Evolutionary conservation across 306 rosid species (phyloP), one percentile per base, ranked within the genome.

Genomic region (Notholithocarpus densiflorus): DNA sequence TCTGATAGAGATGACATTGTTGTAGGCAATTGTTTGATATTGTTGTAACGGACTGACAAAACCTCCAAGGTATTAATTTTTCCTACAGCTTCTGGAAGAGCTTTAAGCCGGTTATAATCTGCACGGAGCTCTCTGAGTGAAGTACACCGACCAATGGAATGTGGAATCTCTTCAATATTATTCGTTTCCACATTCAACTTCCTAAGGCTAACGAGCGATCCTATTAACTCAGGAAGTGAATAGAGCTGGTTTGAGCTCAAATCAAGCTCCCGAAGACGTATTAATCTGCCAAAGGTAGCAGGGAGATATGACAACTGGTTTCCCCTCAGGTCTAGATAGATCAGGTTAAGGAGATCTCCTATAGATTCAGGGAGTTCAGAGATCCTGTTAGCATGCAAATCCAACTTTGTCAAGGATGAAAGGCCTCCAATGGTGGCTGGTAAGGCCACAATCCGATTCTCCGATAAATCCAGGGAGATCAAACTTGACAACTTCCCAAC

Each of bases 31-130:
- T 90, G 94, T 80, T 85, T 91, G 74, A 93, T 75, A 82, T 89
- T 91, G 80, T 93, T 93, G 81, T 93, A 93, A 64, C 97, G 88
- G 80, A 89, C 89, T 0, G 98, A 88, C 83, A 93, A 76, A 81
- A 89, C 57, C 88, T 93, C 91, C 20, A 93, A 82, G 81, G 88
- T 87, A 90, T 82, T 89, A 84, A 93, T 91, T 85, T 82, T 93
- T 27, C 98, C 98, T 4, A 91, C 87, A 26, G 98, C 98, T 85
- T 91, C 98, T 4, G 98, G 98, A 32, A 93, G 86, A 64, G 98
- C 97, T 77, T 90, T 93, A 57, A 93, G 95, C 66, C 87, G 75
- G 59, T 93, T 93, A 80, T 91, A 93, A 80, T 93, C 98, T 4
- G 91, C 86, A 5, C 24, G 90, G 56, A 93, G 90, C 89, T 90